Evolutionary conservation across 306 rosid species (phyloP).

Genomic region (Arachis stenosperma): DNA sequence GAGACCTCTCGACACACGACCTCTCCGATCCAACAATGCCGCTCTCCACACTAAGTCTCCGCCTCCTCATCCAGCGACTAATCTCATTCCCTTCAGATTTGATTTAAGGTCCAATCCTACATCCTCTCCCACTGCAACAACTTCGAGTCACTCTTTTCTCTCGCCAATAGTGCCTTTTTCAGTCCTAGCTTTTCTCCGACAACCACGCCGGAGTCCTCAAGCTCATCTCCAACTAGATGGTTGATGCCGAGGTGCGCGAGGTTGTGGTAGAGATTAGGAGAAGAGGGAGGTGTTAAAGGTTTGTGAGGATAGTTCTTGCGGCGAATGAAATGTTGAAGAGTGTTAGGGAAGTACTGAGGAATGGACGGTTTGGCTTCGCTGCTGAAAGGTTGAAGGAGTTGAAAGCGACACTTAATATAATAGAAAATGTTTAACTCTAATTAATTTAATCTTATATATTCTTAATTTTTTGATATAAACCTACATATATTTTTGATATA

Average conservation of each 20-base stretch:
- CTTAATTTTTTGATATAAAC: too few relatives aligned
- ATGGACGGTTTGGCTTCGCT: too few relatives aligned
- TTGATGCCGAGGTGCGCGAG: constrained; percentile 59
- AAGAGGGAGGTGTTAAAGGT: too few relatives aligned
- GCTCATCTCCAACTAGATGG: constrained; percentile 59
- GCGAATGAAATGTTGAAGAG: too few relatives aligned
- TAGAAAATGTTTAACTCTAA: too few relatives aligned
- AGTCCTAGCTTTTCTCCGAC: constrained; percentile 52
- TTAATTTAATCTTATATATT: too few relatives aligned
- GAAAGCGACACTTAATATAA: too few relatives aligned
- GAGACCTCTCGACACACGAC: constrained; percentile 66
- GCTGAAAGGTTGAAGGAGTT: too few relatives aligned
- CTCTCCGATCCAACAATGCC: constrained; percentile 81
- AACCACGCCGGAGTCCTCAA: constrained; percentile 49
- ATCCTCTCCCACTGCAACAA: constrained; percentile 72
- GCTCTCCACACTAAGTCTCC: constrained; percentile 94
- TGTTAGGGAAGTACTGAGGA: too few relatives aligned
- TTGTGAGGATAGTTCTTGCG: too few relatives aligned
- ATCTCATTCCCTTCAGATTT: constrained; percentile 84
- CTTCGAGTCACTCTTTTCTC: constrained; percentile 68
- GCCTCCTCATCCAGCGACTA: constrained; percentile 92
- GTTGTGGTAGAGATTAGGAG: too few relatives aligned
- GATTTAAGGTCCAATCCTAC: constrained; percentile 72
- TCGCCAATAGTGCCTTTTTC: constrained; percentile 73
- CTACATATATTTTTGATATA: too few relatives aligned